Percentiles rank a stretch among this genome's conserved stretches.
Conservation (phyloP, 23 red algal species). For the Gracilariopsis chorda region DNA sequence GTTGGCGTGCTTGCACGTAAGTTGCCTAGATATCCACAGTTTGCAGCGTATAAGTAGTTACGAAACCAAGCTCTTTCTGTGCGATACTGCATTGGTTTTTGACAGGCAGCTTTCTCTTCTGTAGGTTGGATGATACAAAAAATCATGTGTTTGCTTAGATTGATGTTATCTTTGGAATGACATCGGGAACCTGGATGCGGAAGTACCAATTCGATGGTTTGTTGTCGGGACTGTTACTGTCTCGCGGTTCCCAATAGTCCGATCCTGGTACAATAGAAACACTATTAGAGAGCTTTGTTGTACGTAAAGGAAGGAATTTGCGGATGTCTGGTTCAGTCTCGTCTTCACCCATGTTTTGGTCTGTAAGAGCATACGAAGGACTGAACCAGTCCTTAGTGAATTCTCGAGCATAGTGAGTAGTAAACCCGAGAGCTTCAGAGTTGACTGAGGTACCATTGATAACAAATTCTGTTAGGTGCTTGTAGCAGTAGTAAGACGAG, state of each 20-base stretch:
- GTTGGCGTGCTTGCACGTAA: too few species aligned
- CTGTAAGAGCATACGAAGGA: conserved; percentile 37
- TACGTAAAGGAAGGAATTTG: conserved; percentile 54
- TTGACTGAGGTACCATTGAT: conserved; percentile 39
- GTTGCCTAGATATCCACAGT: too few species aligned
- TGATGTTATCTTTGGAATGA: background rate
- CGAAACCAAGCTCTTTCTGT: too few species aligned
- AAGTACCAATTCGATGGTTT: conserved; percentile 55
- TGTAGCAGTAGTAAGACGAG: conserved; percentile 62
- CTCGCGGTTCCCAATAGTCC: conserved; percentile 57
- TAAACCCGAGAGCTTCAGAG: background rate
- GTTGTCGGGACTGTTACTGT: conserved; percentile 38
- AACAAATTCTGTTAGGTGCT: conserved; percentile 46
- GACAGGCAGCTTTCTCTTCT: too few species aligned
- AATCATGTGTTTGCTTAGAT: conserved; percentile 13
- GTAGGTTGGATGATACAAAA: too few species aligned
- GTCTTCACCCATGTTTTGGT: conserved; percentile 35
- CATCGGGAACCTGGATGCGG: conserved; percentile 37
- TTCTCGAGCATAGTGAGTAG: conserved; percentile 28
- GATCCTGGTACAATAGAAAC: conserved; percentile 6
- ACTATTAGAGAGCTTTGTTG: conserved; percentile 2
- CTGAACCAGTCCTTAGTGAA: conserved; percentile 48
- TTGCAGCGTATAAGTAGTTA: too few species aligned
- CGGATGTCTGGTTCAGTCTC: conserved; percentile 35
- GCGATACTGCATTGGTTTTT: too few species aligned